Conservation (phyloP, 352 stramenopile genomes). For the Phytopythium kandeliae region DNA sequence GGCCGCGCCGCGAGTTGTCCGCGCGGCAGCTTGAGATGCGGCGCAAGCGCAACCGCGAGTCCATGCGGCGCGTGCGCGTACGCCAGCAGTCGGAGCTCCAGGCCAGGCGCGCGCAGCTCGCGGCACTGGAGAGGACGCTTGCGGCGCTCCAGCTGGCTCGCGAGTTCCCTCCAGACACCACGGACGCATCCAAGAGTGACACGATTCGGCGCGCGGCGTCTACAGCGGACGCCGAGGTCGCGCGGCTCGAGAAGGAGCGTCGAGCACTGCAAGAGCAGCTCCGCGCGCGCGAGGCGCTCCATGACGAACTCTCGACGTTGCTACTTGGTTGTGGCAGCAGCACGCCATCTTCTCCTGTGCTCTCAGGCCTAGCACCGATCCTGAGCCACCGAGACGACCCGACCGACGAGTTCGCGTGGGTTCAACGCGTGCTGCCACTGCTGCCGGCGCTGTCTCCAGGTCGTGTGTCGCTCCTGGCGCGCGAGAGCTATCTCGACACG, state of each 20-base stretch:
- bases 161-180: neutral
- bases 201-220: no score
- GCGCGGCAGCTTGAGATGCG: constrained; percentile 18
- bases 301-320: neutral
- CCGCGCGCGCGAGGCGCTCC: neutral
- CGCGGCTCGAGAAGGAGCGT: constrained; percentile 17
- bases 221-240: constrained; percentile 9
- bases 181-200: no score
- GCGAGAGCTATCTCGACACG: constrained; percentile 6
- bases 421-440: constrained; percentile 4
- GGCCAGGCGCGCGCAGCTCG: constrained; percentile 12
- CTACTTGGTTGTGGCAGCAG: neutral
- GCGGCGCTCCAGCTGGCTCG: neutral
- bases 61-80: constrained; percentile 31
- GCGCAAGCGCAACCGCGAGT: constrained; percentile 33
- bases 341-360: no score
- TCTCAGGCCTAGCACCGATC: no score
- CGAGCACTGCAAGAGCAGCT: constrained; percentile 7
- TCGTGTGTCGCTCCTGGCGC: neutral
- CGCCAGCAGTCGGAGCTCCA: constrained; percentile 15
- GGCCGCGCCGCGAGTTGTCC: neutral
- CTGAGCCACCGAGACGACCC: no score
- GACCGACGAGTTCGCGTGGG: constrained; percentile 6
- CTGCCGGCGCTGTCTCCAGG: constrained; percentile 3
- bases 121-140: neutral